Evolutionary conservation across 2,329 filamentous ascomycete genomes (phyloP).

Genomic region (Colletotrichum gloeosporioides): DNA sequence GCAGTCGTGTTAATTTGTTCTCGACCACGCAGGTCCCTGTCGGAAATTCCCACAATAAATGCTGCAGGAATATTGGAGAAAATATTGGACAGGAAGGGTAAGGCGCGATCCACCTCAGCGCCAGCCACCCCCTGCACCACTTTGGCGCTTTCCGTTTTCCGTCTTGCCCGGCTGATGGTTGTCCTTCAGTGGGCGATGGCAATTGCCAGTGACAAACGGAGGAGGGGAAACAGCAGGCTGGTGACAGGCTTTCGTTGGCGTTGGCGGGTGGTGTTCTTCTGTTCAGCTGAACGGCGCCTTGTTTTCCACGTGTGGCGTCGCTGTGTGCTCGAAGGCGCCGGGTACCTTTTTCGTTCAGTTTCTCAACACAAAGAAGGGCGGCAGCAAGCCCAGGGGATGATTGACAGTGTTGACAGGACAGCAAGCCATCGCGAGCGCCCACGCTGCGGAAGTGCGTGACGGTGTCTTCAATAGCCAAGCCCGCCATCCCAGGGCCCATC

Average conservation of each 20-base stretch:
- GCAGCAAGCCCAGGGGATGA: not conserved
- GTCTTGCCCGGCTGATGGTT: not conserved
- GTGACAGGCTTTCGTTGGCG: not conserved
- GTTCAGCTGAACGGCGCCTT: not conserved
- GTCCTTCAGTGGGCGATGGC: not conserved
- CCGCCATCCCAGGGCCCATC: not conserved
- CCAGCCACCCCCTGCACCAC: conserved; percentile 18
- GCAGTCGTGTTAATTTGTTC: not conserved
- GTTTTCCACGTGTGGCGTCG: not conserved
- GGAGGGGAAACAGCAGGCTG: not conserved
- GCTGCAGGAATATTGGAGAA: conserved; percentile 7
- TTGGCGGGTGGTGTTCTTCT: not conserved
- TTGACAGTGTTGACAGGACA: not conserved
- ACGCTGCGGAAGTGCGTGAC: not conserved
- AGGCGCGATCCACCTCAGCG: not conserved
- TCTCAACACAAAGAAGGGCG: not conserved
- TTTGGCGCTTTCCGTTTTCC: not conserved
- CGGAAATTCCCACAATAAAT: conserved; percentile 1
- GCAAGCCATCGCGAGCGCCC: not conserved
- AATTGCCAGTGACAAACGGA: not conserved
- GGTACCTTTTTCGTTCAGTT: not conserved
- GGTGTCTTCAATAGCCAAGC: conserved; percentile 1
- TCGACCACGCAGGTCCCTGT: not conserved
- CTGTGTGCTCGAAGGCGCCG: not conserved
- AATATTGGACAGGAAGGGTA: not conserved